Evolutionary conservation across 768 basidiomycete genomes (phyloP), one percentile per base, ranked within the genome.

Genomic region (Kwoniella pini): DNA sequence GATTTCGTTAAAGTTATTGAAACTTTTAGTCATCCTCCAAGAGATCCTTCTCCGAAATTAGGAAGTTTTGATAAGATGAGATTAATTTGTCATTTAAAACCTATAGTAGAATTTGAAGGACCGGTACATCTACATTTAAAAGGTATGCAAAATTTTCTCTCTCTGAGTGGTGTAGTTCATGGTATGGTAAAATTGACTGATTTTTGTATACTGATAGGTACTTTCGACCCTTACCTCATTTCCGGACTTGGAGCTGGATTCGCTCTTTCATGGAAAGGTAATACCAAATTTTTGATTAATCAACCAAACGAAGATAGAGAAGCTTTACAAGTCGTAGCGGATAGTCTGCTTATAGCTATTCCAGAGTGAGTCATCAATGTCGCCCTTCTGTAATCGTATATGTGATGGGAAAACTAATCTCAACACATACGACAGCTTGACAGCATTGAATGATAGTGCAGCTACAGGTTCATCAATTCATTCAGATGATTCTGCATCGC

Each of bases 31-130:
- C 86, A 86, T 64, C 82, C 88, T 19, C 85, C 90, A 50, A 83
- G 85, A 44, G 94, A 98, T 78, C 82, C 85, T 21, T 94, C 91
- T 1, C 88, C 90, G 12, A 82, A 84, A 10, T 71, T 95, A 63
- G 94, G 92, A 6, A 95, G 96, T 76, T 96, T 94, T 94, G 94
- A 97, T 77, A 97, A 96, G 83, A 86, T 88, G 60, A 68, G 81
- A 62, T 60, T 69, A 33, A 82, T 90, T 21, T 83, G 94, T 62
- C 94, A 96, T 76, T 94, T 93, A 90, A 86, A 82, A 38, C 75
- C 88, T 21, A 82, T 81, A 55, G 80, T 88, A 31, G 81, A 83
- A 21, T 95, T 95, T 71, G 80, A 80, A 0, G 80, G 79, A 13
- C 70, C 89, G 57, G 85, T 89, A 27, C 87, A 88, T 54, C 79